These are phyloP conservation scores for Plectosphaerella sp. DNA, from an alignment of 2,329 filamentous ascomycete genomes.

Conservation along the genomic window DNA sequence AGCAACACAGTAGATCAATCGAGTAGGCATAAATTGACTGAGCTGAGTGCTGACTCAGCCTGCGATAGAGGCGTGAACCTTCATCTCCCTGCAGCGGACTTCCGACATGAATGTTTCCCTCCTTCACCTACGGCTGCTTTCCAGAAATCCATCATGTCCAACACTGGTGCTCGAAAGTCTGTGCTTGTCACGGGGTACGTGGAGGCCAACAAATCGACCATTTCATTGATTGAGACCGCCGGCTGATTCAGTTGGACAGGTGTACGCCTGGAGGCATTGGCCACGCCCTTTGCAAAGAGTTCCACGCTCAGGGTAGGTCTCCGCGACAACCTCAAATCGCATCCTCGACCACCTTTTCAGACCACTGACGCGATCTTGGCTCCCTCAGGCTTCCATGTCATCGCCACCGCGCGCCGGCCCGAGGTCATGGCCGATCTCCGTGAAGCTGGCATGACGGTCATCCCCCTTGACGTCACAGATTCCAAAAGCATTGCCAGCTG, in stretches of 20 bases:
- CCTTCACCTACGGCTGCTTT: too few species aligned
- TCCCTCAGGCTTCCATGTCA: constrained; percentile 42
- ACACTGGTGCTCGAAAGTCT: too few species aligned
- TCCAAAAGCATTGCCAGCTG: constrained; percentile 43
- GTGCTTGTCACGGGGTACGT: too few species aligned
- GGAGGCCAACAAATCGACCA: too few species aligned
- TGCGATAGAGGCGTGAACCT: too few species aligned
- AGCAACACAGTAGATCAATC: too few species aligned
- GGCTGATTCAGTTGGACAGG: constrained; percentile 22
- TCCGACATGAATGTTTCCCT: too few species aligned
- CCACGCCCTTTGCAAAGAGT: constrained; percentile 48
- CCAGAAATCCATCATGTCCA: too few species aligned
- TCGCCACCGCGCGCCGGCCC: constrained; percentile 48
- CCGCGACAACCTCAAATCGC: not conserved
- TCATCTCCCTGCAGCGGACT: too few species aligned
- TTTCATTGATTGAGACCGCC: too few species aligned
- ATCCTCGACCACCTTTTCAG: not conserved
- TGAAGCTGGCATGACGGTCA: constrained; percentile 40
- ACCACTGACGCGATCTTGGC: not conserved
- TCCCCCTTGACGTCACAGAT: constrained; percentile 49
- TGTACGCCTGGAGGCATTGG: constrained; percentile 57
- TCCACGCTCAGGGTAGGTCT: constrained; percentile 42
- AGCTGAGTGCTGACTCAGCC: too few species aligned
- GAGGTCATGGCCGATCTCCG: constrained; percentile 41
- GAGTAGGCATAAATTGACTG: too few species aligned